These are phyloP conservation scores for Arxiozyma heterogenica DNA, from an alignment of 1,139 yeast genomes.

Conservation along the genomic window DNA sequence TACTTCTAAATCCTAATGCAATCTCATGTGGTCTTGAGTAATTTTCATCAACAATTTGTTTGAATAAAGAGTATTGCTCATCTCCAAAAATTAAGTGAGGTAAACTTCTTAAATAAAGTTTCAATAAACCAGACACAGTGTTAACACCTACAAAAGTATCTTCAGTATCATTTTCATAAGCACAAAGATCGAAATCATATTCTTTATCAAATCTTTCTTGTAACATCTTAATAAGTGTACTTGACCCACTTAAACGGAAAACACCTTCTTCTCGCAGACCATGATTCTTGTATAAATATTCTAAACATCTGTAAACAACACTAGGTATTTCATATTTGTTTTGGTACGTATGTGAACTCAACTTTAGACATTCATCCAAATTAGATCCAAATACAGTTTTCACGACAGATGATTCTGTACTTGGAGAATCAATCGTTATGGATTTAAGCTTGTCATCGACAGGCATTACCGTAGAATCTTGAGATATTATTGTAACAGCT, in stretches of 20 bases:
- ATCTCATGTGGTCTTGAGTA: conserved; percentile 28
- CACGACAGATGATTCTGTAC: conserved; percentile 4
- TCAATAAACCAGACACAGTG: conserved; percentile 70
- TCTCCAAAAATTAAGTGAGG: conserved; percentile 58
- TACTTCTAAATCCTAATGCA: conserved; percentile 28
- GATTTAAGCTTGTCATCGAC: background rate
- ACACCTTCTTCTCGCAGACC: conserved; percentile 86
- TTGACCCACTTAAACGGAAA: conserved; percentile 84
- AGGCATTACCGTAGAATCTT: conserved; percentile 15
- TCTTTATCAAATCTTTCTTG: conserved; percentile 58
- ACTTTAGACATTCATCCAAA: conserved; percentile 42
- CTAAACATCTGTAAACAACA: conserved; percentile 67
- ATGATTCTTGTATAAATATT: conserved; percentile 53
- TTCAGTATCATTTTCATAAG: conserved; percentile 28
- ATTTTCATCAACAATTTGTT: conserved; percentile 30
- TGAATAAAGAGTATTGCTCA: conserved; percentile 36
- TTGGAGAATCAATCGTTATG: background rate
- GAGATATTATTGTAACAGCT: conserved; percentile 13
- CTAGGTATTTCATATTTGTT: conserved; percentile 54
- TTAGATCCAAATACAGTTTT: conserved; percentile 56
- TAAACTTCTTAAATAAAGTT: conserved; percentile 62
- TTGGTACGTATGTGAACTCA: conserved; percentile 41
- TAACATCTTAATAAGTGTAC: conserved; percentile 62
- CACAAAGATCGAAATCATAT: conserved; percentile 59
- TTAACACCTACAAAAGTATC: conserved; percentile 43